Evolutionary conservation across 2,329 filamentous ascomycete species (phyloP).

Genomic region (Diaporthe sp.): DNA sequence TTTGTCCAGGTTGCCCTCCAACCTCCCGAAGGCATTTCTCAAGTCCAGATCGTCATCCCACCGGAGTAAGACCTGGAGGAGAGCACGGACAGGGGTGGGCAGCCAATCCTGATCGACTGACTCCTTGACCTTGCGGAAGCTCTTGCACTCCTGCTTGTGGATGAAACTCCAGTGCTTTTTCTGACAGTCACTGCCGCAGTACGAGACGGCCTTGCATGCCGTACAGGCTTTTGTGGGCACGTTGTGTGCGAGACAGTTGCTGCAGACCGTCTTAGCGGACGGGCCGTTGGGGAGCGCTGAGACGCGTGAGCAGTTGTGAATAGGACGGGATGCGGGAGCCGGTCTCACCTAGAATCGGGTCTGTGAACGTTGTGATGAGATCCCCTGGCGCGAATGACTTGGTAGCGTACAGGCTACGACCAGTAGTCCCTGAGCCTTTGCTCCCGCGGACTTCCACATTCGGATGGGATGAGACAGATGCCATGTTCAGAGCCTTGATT

Average conservation of each 20-base stretch:
- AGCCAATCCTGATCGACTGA: slow-evolving; percentile 51
- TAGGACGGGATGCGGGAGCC: background rate
- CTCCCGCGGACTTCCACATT: slow-evolving; percentile 36
- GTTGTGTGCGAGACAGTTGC: slow-evolving; percentile 58
- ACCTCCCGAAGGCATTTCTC: slow-evolving; percentile 50
- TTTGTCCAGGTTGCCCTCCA: slow-evolving; percentile 62
- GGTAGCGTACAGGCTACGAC: slow-evolving; percentile 62
- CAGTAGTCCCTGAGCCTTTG: slow-evolving; percentile 48
- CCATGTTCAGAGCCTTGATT: slow-evolving; percentile 11
- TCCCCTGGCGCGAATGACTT: slow-evolving; percentile 59
- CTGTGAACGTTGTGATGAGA: slow-evolving; percentile 60
- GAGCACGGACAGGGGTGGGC: slow-evolving; percentile 68
- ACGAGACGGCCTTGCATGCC: slow-evolving; percentile 65
- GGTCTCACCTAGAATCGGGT: slow-evolving; percentile 52
- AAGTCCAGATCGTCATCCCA: slow-evolving; percentile 49
- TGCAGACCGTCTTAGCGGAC: slow-evolving; percentile 60
- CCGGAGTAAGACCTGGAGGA: slow-evolving; percentile 64
- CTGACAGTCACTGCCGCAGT: slow-evolving; percentile 70
- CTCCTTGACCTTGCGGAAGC: slow-evolving; percentile 55
- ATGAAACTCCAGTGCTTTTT: slow-evolving; percentile 64
- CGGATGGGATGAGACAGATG: slow-evolving; percentile 30
- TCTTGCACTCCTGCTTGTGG: slow-evolving; percentile 69
- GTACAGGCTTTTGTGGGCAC: slow-evolving; percentile 58
- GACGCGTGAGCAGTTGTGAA: background rate
- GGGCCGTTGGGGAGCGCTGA: slow-evolving; percentile 60